Evolutionary conservation across 202 grass and related monocot genomes (phyloP).

Genomic region (Carex arenaria): DNA sequence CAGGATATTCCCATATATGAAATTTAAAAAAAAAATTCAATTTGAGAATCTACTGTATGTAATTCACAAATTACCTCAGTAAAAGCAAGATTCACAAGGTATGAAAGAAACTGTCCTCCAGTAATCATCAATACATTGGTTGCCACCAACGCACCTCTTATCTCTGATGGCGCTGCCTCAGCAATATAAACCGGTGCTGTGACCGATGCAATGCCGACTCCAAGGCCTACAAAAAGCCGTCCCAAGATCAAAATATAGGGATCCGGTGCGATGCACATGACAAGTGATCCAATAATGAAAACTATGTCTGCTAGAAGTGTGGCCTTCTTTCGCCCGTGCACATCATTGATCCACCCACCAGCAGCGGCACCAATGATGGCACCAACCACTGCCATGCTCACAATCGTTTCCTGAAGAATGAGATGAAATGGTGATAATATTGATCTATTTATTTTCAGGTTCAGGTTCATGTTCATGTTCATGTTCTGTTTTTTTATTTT

Average conservation of each 20-base stretch:
- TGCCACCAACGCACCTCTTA: constrained; percentile 71
- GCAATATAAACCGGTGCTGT: constrained; percentile 85
- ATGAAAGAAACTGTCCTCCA: constrained; percentile 79
- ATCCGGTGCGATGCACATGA: constrained; percentile 60
- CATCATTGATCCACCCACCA: constrained; percentile 90
- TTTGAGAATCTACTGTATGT: not conserved
- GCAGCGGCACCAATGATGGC: constrained; percentile 74
- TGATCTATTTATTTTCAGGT: not conserved
- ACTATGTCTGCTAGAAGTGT: constrained; percentile 77
- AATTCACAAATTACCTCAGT: constrained; percentile 50
- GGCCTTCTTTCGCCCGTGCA: constrained; percentile 70
- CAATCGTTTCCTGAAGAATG: constrained; percentile 79
- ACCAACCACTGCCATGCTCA: constrained; percentile 85
- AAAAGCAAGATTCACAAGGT: constrained; percentile 90
- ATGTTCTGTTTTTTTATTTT: not conserved
- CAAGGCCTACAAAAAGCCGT: constrained; percentile 68
- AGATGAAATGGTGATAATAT: constrained; percentile 2
- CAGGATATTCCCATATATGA: not conserved
- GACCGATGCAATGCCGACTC: constrained; percentile 76
- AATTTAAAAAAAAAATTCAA: not conserved
- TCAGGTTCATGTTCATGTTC: not conserved
- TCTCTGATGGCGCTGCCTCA: constrained; percentile 84
- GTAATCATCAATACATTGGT: constrained; percentile 97
- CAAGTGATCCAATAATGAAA: constrained; percentile 68
- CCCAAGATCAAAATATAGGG: constrained; percentile 70